phyloP scores from a whole-genome alignment of 148 eudicot species.

The Camellia lanceoleosa region DNA sequence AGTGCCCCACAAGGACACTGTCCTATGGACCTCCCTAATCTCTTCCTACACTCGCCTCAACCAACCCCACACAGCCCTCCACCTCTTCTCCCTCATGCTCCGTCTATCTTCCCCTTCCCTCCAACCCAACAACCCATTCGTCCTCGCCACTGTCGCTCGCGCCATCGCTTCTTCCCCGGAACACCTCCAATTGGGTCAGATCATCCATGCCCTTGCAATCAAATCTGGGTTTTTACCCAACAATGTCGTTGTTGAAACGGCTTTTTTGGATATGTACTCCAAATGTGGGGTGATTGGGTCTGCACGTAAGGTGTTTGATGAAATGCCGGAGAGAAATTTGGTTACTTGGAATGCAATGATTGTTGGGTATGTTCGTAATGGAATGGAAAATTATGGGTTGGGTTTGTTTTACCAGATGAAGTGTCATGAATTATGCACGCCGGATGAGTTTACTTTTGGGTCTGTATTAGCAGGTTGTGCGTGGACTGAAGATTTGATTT shows the following conservation, averaged over 20 bases:
- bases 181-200: slow-evolving; percentile 19
- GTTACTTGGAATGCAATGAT: slow-evolving; percentile 44
- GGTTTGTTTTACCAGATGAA: slow-evolving; percentile 29
- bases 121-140: slow-evolving; percentile 25
- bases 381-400: slow-evolving; percentile 23
- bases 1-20: slow-evolving; percentile 27
- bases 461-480: slow-evolving; percentile 27
- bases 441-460: slow-evolving; percentile 28
- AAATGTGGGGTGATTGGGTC: slow-evolving; percentile 21
- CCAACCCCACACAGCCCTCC: slow-evolving; percentile 26
- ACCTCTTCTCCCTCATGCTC: slow-evolving; percentile 25
- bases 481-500: slow-evolving; percentile 13
- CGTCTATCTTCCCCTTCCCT: slow-evolving; percentile 6
- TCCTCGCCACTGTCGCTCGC: slow-evolving; percentile 23
- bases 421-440: slow-evolving; percentile 20
- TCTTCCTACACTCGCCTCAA: slow-evolving; percentile 26
- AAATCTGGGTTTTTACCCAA: slow-evolving; percentile 25
- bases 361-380: slow-evolving; percentile 31
- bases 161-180: slow-evolving; percentile 26
- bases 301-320: slow-evolving; percentile 33
- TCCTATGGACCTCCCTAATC: slow-evolving; percentile 34
- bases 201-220: slow-evolving; percentile 18
- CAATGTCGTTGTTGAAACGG: slow-evolving; percentile 29
- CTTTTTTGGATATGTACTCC: slow-evolving; percentile 36
- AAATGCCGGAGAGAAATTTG: slow-evolving; percentile 29